A percentile compares a stretch with the other conserved stretches of the same genome.
phyloP scores from a whole-genome alignment of 805 yeast genomes.

The Saccharomycopsis synnaedendra region DNA sequence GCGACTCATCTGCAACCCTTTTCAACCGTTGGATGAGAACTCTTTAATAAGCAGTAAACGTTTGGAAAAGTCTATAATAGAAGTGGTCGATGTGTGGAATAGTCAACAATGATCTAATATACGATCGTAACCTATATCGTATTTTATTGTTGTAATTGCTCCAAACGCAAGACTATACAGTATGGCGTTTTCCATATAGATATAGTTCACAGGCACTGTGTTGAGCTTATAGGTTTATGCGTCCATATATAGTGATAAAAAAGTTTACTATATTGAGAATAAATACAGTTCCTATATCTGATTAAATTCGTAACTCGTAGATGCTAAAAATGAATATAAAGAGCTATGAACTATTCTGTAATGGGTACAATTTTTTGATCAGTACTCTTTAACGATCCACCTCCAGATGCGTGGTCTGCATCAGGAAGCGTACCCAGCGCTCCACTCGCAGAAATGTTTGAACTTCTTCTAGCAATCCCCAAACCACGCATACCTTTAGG shows the following conservation, averaged over 20 bases:
- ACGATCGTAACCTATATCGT: too few species aligned
- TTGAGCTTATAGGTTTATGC: too few species aligned
- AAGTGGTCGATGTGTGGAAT: conserved; percentile 16
- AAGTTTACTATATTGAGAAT: background rate
- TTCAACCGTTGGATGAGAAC: conserved; percentile 28
- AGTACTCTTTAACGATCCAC: too few species aligned
- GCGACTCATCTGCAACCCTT: conserved; percentile 52
- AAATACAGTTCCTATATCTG: background rate
- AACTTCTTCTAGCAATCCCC: conserved; percentile 9
- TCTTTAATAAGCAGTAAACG: conserved; percentile 16
- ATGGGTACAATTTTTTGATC: too few species aligned
- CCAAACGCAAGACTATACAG: background rate
- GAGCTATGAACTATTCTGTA: too few species aligned
- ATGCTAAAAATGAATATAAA: too few species aligned
- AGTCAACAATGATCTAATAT: conserved; percentile 1
- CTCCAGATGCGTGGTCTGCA: too few species aligned
- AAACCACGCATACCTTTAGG: conserved; percentile 16
- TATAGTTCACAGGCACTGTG: background rate
- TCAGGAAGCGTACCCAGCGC: background rate
- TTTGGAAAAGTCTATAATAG: conserved; percentile 12
- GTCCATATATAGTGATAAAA: too few species aligned
- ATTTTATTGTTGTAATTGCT: background rate
- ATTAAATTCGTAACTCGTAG: background rate
- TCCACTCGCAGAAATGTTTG: background rate
- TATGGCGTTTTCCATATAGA: background rate